These are phyloP conservation scores for Podila minutissima DNA, from an alignment of 192 early-diverging fungal species.

Conservation along the genomic window DNA sequence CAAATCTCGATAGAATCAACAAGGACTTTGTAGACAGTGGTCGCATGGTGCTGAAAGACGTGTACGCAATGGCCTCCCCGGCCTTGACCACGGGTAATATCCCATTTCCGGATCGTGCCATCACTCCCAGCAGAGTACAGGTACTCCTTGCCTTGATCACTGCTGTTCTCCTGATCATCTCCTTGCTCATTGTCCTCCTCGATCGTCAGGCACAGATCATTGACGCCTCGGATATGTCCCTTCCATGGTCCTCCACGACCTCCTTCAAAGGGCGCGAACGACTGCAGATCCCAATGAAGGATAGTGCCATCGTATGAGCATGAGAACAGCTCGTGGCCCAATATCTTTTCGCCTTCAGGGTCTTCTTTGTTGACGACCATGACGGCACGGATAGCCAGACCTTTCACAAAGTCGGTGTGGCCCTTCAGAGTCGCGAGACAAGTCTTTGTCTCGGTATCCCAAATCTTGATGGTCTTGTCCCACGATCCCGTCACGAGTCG, in stretches of 20 bases:
- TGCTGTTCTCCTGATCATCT: constrained; percentile 40
- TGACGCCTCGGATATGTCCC: constrained; percentile 38
- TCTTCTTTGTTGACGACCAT: neutral
- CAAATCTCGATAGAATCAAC: constrained; percentile 77
- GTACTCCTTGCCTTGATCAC: constrained; percentile 55
- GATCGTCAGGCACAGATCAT: constrained; percentile 44
- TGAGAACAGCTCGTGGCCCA: constrained; percentile 63
- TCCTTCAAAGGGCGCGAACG: constrained; percentile 54
- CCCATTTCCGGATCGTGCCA: constrained; percentile 73
- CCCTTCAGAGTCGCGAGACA: constrained; percentile 73
- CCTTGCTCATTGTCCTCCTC: constrained; percentile 26
- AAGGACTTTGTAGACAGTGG: constrained; percentile 76
- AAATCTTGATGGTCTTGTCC: constrained; percentile 91
- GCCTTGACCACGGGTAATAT: constrained; percentile 52
- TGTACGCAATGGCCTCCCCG: constrained; percentile 50
- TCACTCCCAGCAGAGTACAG: constrained; percentile 76
- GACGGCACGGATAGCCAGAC: constrained; percentile 57
- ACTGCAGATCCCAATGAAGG: constrained; percentile 75
- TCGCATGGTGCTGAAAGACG: constrained; percentile 77
- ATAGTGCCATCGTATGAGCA: constrained; percentile 89
- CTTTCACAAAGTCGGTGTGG: constrained; percentile 95
- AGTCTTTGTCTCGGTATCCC: constrained; percentile 78
- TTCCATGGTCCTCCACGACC: constrained; percentile 45
- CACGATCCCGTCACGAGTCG: constrained; percentile 90
- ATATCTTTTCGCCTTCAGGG: constrained; percentile 9